Evolutionary conservation across 139 green algal species (phyloP).

Genomic region (Picochlorum sp.): DNA sequence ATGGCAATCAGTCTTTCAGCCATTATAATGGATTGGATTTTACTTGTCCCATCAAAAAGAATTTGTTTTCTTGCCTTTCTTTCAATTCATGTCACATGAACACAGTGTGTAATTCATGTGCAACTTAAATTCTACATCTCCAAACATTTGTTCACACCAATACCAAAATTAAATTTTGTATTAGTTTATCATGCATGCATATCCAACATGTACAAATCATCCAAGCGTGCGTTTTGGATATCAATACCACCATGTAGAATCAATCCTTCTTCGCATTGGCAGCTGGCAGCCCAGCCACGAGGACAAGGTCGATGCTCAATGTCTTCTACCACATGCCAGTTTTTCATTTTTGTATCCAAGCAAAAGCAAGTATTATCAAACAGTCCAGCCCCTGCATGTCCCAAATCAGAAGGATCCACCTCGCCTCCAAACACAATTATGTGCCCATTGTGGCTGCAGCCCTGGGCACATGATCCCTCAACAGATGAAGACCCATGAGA

Average conservation of each 20-base stretch:
- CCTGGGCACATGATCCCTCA: neutral
- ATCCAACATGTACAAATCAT: conserved; percentile 2
- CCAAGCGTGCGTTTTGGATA: neutral
- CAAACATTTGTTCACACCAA: no score
- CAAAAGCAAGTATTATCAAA: conserved; percentile 1
- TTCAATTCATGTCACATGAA: no score
- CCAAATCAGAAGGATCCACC: neutral
- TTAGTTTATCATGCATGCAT: no score
- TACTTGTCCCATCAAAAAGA: no score
- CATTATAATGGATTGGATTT: no score
- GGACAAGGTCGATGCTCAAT: neutral
- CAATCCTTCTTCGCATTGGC: neutral
- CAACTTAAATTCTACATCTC: no score
- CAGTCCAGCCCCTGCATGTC: conserved; percentile 4
- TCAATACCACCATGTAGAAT: conserved; percentile 2
- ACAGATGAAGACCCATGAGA: neutral
- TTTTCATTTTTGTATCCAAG: neutral
- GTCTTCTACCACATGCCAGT: neutral
- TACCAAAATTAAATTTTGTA: no score
- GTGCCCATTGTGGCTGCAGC: neutral
- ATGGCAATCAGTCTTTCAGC: no score
- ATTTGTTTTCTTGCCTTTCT: no score
- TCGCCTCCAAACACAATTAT: conserved; percentile 5
- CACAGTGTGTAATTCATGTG: no score
- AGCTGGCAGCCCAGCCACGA: neutral